These are phyloP conservation scores for Coelastrella sp. DNA, from an alignment of 139 green algal species.

Conservation along the genomic window DNA sequence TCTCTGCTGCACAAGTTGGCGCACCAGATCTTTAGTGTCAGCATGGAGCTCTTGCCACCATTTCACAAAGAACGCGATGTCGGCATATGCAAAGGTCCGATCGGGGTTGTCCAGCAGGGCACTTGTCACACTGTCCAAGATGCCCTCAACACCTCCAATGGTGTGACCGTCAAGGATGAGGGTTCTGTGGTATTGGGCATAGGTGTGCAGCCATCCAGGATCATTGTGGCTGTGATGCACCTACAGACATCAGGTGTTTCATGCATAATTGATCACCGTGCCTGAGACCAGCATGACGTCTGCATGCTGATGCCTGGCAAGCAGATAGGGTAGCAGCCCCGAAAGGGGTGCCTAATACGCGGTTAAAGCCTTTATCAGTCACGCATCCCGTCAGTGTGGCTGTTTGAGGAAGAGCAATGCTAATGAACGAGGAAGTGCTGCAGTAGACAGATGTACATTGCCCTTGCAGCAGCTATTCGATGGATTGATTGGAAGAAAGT, in stretches of 20 bases:
- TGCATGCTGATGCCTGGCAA: no score
- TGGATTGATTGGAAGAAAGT: no score
- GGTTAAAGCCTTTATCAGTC: no score
- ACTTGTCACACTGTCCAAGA: background rate
- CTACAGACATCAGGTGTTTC: background rate
- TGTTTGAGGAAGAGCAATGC: no score
- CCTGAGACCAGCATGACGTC: background rate
- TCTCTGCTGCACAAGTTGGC: background rate
- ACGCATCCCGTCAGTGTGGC: no score
- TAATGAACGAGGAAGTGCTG: no score
- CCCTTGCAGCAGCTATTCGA: no score
- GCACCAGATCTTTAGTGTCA: background rate
- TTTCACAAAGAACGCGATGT: constrained; percentile 27
- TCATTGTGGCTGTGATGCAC: background rate
- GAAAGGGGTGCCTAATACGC: no score
- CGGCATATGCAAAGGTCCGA: constrained; percentile 2
- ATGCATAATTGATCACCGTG: background rate
- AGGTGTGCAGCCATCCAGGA: constrained; percentile 13
- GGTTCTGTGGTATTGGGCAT: background rate
- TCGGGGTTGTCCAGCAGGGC: background rate
- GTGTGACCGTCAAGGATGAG: background rate
- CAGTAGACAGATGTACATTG: no score
- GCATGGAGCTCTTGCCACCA: constrained; percentile 30
- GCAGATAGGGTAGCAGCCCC: no score
- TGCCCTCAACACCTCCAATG: background rate